These are phyloP conservation scores for Hexamita inflata DNA, from an alignment of 208 protist species.

Conservation along the genomic window DNA sequence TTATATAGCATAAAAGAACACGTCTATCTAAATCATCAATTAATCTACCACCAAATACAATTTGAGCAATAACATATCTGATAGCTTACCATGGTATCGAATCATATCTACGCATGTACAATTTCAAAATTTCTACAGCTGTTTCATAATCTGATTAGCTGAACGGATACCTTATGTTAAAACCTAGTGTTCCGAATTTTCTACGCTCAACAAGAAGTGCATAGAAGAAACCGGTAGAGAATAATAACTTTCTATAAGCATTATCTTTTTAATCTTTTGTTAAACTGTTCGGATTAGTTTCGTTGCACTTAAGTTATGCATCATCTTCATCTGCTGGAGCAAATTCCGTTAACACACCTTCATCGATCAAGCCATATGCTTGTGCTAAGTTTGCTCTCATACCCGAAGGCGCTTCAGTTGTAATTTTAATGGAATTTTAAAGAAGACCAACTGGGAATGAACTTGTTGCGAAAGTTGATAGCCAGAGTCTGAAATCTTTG, in stretches of 20 bases:
- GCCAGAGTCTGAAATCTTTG: slow-evolving; percentile 87
- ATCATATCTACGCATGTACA: slow-evolving; percentile 76
- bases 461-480: slow-evolving; percentile 82
- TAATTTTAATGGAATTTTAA: slow-evolving; percentile 79
- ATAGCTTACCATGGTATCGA: slow-evolving; percentile 82
- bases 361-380: slow-evolving; percentile 70
- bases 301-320: slow-evolving; percentile 48
- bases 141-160: slow-evolving; percentile 79
- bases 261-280: slow-evolving; percentile 17
- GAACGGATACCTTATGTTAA: slow-evolving; percentile 94
- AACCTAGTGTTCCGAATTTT: slow-evolving; percentile 91
- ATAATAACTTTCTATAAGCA: slow-evolving; percentile 79
- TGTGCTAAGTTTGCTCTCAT: slow-evolving; percentile 85
- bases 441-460: slow-evolving; percentile 61
- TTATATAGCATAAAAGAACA: slow-evolving; percentile 82
- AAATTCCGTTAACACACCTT: slow-evolving; percentile 63
- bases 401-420: slow-evolving; percentile 87
- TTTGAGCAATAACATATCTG: slow-evolving; percentile 85
- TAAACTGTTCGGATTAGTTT: slow-evolving; percentile 41
- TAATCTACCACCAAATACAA: slow-evolving; percentile 88
- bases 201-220: slow-evolving; percentile 81
- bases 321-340: slow-evolving; percentile 26
- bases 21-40: slow-evolving; percentile 89
- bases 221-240: slow-evolving; percentile 87
- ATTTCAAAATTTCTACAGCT: slow-evolving; percentile 67